Conservation (phyloP, 1,284 basidiomycete genomes). For the Porodaedalea pini region DNA sequence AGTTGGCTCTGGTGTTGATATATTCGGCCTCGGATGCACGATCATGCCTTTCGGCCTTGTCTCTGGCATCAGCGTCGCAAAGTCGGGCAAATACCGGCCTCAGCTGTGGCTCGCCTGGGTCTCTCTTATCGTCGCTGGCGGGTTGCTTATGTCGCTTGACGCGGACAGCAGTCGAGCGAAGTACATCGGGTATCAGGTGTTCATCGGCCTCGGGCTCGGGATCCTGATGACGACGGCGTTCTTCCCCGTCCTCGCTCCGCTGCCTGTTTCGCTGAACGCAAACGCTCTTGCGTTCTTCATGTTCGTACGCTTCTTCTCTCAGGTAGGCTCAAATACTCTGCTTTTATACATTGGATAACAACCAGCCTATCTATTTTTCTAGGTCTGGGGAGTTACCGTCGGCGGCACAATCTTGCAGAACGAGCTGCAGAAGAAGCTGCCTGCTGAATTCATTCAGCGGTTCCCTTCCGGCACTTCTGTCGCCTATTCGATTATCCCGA, state of each 20-base stretch:
- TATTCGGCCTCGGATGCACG: slow-evolving; percentile 33
- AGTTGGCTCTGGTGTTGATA: slow-evolving; percentile 38
- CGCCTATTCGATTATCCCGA: slow-evolving; percentile 37
- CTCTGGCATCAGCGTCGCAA: slow-evolving; percentile 30
- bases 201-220: slow-evolving; percentile 35
- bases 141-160: slow-evolving; percentile 36
- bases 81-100: slow-evolving; percentile 33
- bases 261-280: slow-evolving; percentile 32
- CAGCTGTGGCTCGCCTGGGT: slow-evolving; percentile 40
- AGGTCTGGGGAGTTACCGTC: slow-evolving; percentile 41
- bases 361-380: not conserved
- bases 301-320: slow-evolving; percentile 32
- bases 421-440: slow-evolving; percentile 34
- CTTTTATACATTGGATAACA: not conserved
- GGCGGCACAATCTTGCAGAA: slow-evolving; percentile 39
- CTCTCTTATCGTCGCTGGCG: slow-evolving; percentile 34
- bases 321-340: slow-evolving; percentile 16
- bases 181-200: slow-evolving; percentile 32
- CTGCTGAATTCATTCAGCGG: slow-evolving; percentile 29
- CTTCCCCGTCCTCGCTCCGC: slow-evolving; percentile 34
- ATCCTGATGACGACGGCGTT: slow-evolving; percentile 28
- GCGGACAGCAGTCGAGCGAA: slow-evolving; percentile 30
- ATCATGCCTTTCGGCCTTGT: slow-evolving; percentile 32
- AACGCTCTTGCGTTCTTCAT: slow-evolving; percentile 33
- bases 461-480: slow-evolving; percentile 34